Base-by-base conservation (phyloP, 805 yeast genomes). In the Suhomyces faveliae region DNA sequence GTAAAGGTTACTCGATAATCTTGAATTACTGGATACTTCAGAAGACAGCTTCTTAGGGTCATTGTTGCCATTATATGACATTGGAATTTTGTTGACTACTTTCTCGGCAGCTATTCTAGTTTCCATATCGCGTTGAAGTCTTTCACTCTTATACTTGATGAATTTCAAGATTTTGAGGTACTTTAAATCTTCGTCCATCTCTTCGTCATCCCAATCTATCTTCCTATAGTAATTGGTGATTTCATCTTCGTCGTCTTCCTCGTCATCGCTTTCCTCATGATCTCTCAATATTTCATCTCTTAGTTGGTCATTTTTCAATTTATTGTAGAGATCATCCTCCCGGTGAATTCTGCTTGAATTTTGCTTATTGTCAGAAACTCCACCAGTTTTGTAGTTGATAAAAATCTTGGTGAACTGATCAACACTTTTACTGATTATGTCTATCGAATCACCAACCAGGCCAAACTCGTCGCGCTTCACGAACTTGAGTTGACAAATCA, bases 191-290 rank as follows among this genome's bases (percentile, higher is more conserved):
- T 73, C 78, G 51, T 72, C 76, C 75, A 73, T 63, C 19, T 70
- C 71, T 51, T 73, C 77, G 48, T 73, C 77, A 49, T 73, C 78
- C 78, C 78, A 73, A 54, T 73, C 78, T 5, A 72, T 71, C n/a
- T 60, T 68, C 15, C 52, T 53, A 12, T 60, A 50, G 5, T 39
- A 35, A 13, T 42, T 45, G 17, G 45, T 20, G 12, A 57, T 59
- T 13, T 58, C 61, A 13, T 60, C 68, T 8, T 62, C 68, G 27
- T 60, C 62, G 5, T 66, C 68, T 12, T 62, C 66, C 21, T 63
- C 72, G n/a, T 56, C 52, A 11, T 55, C 60, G 25, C 58, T 53
- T 1, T 56, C 56, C 17, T 60, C 55, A 22, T 57, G 65, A 23
- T 66, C 70, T 37, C 55, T 59, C 43, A 72, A 58, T 9, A 73